Conservation (phyloP, 1,284 basidiomycete genomes). For the Rhodotorula sp. region DNA sequence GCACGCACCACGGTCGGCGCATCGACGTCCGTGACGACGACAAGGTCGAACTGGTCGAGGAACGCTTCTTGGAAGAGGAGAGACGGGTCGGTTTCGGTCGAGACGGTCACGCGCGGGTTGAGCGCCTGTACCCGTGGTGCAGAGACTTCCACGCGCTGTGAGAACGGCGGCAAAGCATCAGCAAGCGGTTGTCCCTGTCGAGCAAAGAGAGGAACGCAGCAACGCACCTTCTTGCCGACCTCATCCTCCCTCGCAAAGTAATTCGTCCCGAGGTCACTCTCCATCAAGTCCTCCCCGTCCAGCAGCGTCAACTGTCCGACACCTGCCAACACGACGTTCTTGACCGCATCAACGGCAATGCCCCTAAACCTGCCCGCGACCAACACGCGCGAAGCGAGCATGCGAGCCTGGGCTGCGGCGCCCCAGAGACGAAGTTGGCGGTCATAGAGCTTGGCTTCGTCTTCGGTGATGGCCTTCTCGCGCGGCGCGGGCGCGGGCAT, state of each 20-base stretch:
- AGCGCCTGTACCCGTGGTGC: slow-evolving; percentile 78
- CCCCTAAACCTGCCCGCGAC: slow-evolving; percentile 72
- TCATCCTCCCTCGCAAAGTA: slow-evolving; percentile 94
- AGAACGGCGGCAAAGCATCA: too few species aligned
- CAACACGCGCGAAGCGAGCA: slow-evolving; percentile 89
- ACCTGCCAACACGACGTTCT: slow-evolving; percentile 71
- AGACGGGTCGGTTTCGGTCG: slow-evolving; percentile 58
- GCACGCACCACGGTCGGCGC: slow-evolving; percentile 63
- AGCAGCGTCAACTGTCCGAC: slow-evolving; percentile 59
- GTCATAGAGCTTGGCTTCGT: slow-evolving; percentile 87
- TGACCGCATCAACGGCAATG: slow-evolving; percentile 91
- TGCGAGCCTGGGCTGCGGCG: slow-evolving; percentile 87
- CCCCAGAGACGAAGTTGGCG: slow-evolving; percentile 91
- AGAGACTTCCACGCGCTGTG: slow-evolving; percentile 77
- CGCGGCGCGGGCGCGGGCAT: slow-evolving; percentile 1
- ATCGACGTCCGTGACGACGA: slow-evolving; percentile 46
- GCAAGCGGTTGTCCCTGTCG: fast-evolving
- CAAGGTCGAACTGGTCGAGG: slow-evolving; percentile 52
- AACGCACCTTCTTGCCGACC: slow-evolving; percentile 74
- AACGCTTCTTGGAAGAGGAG: slow-evolving; percentile 48
- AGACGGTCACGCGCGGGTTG: slow-evolving; percentile 85
- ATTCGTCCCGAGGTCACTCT: slow-evolving; percentile 81
- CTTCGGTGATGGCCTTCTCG: slow-evolving; percentile 50
- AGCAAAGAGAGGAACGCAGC: too few species aligned
- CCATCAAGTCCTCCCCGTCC: slow-evolving; percentile 54